Conservation (phyloP, 305 asterid genomes). For the Fraxinus sp. region DNA sequence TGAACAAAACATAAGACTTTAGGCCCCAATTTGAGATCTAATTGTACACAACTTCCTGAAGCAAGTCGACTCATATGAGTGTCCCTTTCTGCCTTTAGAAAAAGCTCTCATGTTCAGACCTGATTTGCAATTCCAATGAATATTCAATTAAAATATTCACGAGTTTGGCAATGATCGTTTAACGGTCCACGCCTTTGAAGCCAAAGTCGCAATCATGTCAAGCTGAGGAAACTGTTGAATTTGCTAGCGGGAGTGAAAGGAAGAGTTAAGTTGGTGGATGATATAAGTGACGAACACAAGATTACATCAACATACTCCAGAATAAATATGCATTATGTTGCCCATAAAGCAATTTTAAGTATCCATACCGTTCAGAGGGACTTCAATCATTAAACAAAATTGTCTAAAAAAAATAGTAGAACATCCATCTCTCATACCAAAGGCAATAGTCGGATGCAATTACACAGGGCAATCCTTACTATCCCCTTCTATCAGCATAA, state of each 20-base stretch:
- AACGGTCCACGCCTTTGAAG: neutral
- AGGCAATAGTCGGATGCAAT: neutral
- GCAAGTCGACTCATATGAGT: neutral
- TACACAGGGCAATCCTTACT: neutral
- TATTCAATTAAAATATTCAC: no score
- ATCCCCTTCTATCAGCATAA: slow-evolving; percentile 40
- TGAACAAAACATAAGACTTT: neutral
- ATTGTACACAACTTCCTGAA: neutral
- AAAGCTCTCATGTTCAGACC: neutral
- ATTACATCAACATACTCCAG: neutral
- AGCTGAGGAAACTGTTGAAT: neutral
- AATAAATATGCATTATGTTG: neutral
- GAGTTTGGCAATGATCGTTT: neutral
- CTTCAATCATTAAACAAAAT: neutral
- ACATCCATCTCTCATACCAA: neutral
- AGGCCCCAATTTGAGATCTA: neutral
- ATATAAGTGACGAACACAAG: neutral
- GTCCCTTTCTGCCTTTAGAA: neutral
- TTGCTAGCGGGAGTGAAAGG: neutral
- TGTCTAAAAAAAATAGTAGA: neutral
- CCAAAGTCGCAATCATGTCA: neutral
- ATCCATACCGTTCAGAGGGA: neutral
- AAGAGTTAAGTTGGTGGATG: neutral
- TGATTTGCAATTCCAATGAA: neutral
- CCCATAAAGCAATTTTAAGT: neutral